A percentile compares a stretch with the other conserved stretches of the same genome.
Evolutionary conservation across 495 filamentous ascomycete genomes (phyloP).

Genomic region (Tuber calosporum): DNA sequence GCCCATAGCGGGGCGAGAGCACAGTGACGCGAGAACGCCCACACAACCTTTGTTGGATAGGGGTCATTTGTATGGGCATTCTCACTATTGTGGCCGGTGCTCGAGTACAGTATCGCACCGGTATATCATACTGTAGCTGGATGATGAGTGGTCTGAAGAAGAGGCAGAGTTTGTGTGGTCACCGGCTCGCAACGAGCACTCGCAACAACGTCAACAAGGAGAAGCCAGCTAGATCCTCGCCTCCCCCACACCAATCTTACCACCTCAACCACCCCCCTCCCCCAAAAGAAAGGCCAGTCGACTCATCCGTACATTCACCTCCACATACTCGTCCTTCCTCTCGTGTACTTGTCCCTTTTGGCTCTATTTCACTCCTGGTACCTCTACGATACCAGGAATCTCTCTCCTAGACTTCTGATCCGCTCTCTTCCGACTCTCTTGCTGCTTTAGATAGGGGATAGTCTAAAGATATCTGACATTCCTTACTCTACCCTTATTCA

Average conservation of each 20-base stretch:
- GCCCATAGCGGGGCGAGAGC: neutral
- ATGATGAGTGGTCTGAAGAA: neutral
- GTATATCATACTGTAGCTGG: neutral
- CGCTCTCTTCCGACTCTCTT: constrained; percentile 12
- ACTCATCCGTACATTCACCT: constrained; percentile 15
- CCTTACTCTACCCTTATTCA: constrained; percentile 6
- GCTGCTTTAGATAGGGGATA: constrained; percentile 20
- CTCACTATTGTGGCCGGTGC: neutral
- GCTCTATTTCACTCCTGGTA: constrained; percentile 1
- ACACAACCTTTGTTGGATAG: neutral
- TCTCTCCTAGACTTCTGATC: neutral
- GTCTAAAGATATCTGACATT: neutral
- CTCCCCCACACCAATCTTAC: constrained; percentile 20
- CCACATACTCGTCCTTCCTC: neutral
- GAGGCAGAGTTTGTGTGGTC: constrained; percentile 11
- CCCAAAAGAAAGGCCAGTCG: neutral
- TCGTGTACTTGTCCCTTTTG: neutral
- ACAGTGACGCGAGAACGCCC: neutral
- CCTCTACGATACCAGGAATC: neutral
- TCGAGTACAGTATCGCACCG: neutral
- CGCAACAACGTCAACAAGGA: constrained; percentile 30
- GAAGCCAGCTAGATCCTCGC: constrained; percentile 25
- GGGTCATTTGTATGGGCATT: neutral
- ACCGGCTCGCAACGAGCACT: constrained; percentile 24
- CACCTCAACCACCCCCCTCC: constrained; percentile 19